A percentile compares a stretch with the other conserved stretches of the same genome.
Evolutionary conservation across 2,329 filamentous ascomycete genomes (phyloP).

Genomic region (Verticillium nubilum): DNA sequence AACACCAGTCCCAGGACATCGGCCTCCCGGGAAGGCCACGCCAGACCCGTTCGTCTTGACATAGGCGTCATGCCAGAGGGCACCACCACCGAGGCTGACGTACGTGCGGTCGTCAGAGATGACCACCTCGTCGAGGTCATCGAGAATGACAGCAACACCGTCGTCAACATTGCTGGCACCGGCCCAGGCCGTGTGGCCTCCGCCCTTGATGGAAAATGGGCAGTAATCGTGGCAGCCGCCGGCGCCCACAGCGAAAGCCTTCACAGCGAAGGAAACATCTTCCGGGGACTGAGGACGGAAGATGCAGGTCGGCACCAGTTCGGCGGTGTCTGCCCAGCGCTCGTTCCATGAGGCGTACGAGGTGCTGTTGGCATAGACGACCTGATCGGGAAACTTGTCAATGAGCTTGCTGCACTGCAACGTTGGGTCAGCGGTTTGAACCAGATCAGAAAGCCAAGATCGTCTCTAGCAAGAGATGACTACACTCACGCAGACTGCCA

Average conservation of each 20-base stretch:
- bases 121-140: not conserved
- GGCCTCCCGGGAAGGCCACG: slow-evolving; percentile 17
- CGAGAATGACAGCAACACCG: slow-evolving; percentile 6
- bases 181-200: slow-evolving; percentile 7
- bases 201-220: slow-evolving; percentile 2
- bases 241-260: not conserved
- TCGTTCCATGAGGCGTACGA: not conserved
- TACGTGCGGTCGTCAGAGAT: slow-evolving; percentile 10
- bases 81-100: slow-evolving; percentile 14
- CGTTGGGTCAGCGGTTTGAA: no score
- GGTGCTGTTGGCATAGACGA: not conserved
- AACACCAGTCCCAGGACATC: slow-evolving; percentile 15
- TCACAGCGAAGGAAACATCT: slow-evolving; percentile 5
- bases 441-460: not conserved
- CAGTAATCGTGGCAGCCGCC: not conserved
- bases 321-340: slow-evolving; percentile 6
- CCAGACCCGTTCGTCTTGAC: slow-evolving; percentile 8
- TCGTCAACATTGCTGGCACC: slow-evolving; percentile 5
- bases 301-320: slow-evolving; percentile 7
- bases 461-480: no score
- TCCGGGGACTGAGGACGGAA: slow-evolving; percentile 4
- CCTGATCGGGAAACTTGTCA: not conserved
- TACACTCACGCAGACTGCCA: not conserved
- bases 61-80: slow-evolving; percentile 16
- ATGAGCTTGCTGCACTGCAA: not conserved